A percentile compares a stretch with the other conserved stretches of the same genome.
phyloP scores from a whole-genome alignment of 495 filamentous ascomycete species.

The Lepidopterella palustris region DNA sequence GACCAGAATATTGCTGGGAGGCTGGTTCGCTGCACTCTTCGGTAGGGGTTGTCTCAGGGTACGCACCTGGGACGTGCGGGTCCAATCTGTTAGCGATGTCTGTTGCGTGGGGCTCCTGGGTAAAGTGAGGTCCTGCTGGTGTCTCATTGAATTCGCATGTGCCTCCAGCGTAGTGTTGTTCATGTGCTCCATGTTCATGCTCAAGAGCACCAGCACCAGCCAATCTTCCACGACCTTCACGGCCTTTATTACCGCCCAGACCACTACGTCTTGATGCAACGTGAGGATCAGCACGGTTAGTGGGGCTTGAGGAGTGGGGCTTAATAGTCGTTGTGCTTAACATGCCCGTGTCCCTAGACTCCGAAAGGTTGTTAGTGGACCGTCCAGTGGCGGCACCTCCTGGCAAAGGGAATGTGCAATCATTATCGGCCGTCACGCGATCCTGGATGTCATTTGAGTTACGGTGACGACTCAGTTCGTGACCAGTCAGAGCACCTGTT shows the following conservation, averaged over 20 bases:
- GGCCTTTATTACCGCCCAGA: neutral
- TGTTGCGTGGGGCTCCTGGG: slow-evolving; percentile 15
- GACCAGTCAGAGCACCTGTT: neutral
- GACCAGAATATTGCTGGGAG: slow-evolving; percentile 29
- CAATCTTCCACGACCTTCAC: neutral
- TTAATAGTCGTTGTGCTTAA: neutral
- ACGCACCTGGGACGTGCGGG: slow-evolving; percentile 29
- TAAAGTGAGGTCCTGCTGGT: neutral
- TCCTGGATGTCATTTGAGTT: neutral
- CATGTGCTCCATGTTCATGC: slow-evolving; percentile 18
- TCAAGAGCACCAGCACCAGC: slow-evolving; percentile 4
- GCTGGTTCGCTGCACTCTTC: slow-evolving; percentile 3
- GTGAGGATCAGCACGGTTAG: no score
- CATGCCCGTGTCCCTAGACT: slow-evolving; percentile 4
- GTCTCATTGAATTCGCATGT: slow-evolving; percentile 8
- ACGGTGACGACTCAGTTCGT: neutral
- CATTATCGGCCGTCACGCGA: neutral
- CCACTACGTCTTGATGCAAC: slow-evolving; percentile 2
- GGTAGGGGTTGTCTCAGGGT: slow-evolving; percentile 15
- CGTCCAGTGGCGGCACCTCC: slow-evolving; percentile 3
- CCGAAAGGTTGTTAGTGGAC: neutral
- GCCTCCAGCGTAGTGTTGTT: slow-evolving; percentile 13
- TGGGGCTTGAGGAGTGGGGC: no score
- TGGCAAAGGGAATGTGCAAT: slow-evolving; percentile 17
- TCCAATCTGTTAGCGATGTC: slow-evolving; percentile 23